Evolutionary conservation across 2,329 filamentous ascomycete species (phyloP).

Genomic region (Stromatinia cepivora): DNA sequence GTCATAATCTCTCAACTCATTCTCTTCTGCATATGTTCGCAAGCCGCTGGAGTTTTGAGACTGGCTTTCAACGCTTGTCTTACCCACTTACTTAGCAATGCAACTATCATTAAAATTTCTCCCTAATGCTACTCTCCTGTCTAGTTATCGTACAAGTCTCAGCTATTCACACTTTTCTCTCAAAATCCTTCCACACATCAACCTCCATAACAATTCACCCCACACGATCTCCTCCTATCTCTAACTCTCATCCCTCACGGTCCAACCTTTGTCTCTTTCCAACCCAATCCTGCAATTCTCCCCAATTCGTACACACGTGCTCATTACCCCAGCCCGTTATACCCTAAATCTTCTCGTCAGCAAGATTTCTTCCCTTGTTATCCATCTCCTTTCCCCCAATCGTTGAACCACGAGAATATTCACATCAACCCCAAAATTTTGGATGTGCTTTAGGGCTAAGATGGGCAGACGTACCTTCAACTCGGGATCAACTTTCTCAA

Average conservation of each 20-base stretch:
- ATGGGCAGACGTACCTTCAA: not conserved
- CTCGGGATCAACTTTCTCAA: conserved; percentile 10
- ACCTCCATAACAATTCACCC: not conserved
- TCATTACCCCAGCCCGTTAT: conserved; percentile 10
- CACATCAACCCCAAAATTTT: fast-evolving
- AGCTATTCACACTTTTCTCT: not conserved
- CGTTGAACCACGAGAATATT: too few relatives aligned
- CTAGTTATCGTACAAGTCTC: not conserved
- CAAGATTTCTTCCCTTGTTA: not conserved
- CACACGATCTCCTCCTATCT: not conserved
- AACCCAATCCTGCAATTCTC: conserved; percentile 7
- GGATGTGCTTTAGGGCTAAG: fast-evolving
- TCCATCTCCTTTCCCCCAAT: too few relatives aligned
- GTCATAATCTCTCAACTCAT: not conserved
- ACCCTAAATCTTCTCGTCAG: not conserved
- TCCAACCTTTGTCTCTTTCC: not conserved
- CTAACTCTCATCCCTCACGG: not conserved
- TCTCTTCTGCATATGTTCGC: not conserved
- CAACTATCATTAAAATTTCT: not conserved
- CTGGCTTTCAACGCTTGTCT: too few relatives aligned
- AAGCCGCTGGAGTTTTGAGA: not conserved
- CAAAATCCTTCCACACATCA: too few relatives aligned
- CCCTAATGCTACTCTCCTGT: not conserved
- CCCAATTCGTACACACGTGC: conserved; percentile 17
- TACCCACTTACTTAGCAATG: not conserved